These are phyloP conservation scores for Podaxis carcinomalis DNA, from an alignment of 768 basidiomycete genomes.

Conservation along the genomic window DNA sequence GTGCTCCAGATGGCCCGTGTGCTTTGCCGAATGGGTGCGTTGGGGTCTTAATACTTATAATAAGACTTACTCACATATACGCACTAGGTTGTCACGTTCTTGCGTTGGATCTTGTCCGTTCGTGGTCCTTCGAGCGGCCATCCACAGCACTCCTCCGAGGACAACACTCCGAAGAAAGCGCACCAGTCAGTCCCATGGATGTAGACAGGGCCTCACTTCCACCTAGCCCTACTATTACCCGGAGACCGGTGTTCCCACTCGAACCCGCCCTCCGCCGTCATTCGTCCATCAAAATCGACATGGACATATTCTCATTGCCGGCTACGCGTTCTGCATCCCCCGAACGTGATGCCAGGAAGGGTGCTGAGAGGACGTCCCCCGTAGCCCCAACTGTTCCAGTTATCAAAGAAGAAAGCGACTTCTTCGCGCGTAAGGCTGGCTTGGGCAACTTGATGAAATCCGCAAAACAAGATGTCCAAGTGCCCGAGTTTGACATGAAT, in stretches of 20 bases:
- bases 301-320: slow-evolving; percentile 67
- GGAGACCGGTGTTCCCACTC: slow-evolving; percentile 41
- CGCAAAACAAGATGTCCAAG: slow-evolving; percentile 83
- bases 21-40: slow-evolving; percentile 90
- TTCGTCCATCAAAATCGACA: slow-evolving; percentile 84
- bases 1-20: slow-evolving; percentile 92
- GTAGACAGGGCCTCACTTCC: slow-evolving; percentile 11
- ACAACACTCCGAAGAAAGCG: not conserved
- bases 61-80: not conserved
- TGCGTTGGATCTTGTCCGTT: slow-evolving; percentile 84
- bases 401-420: slow-evolving; percentile 51
- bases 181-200: slow-evolving; percentile 2
- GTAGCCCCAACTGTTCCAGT: slow-evolving; percentile 24
- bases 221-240: slow-evolving; percentile 32
- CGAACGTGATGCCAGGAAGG: slow-evolving; percentile 15
- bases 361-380: slow-evolving; percentile 10
- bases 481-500: slow-evolving; percentile 86
- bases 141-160: slow-evolving; percentile 31
- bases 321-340: slow-evolving; percentile 55
- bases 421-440: slow-evolving; percentile 63
- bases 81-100: slow-evolving; percentile 83
- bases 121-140: slow-evolving; percentile 90
- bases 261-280: slow-evolving; percentile 54
- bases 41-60: not conserved
- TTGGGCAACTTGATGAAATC: slow-evolving; percentile 85